These are phyloP conservation scores for Vigna radiata DNA, from an alignment of 306 rosid genomes.

Conservation along the genomic window DNA sequence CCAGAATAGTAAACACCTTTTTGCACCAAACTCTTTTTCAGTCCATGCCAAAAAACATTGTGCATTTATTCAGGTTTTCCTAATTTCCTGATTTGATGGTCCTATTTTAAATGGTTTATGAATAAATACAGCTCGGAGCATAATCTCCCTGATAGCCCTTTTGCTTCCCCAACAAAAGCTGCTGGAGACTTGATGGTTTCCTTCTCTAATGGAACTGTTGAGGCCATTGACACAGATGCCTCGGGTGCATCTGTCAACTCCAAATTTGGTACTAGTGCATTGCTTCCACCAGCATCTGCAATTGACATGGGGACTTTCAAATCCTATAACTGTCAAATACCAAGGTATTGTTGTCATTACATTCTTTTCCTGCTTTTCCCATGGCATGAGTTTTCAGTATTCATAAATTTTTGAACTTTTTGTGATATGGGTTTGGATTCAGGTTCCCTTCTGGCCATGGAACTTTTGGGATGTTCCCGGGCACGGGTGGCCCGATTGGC, in stretches of 20 bases:
- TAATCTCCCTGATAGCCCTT: conserved; percentile 96
- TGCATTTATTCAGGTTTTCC: conserved; percentile 46
- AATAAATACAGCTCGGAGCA: conserved; percentile 87
- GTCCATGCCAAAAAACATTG: conserved; percentile 41
- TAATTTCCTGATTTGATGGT: conserved; percentile 30
- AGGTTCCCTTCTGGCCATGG: conserved; percentile 91
- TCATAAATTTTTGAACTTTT: conserved; percentile 15
- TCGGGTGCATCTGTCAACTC: conserved; percentile 54
- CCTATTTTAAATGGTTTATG: conserved; percentile 26
- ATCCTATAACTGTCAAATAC: conserved; percentile 87
- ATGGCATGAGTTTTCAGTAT: conserved; percentile 22
- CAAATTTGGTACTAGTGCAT: conserved; percentile 57
- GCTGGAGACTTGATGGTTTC: conserved; percentile 56
- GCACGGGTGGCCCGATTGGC: conserved; percentile 86
- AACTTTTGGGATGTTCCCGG: conserved; percentile 82
- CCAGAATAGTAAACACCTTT: conserved; percentile 46
- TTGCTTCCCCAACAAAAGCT: conserved; percentile 93
- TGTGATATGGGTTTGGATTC: background rate
- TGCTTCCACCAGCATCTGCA: conserved; percentile 61
- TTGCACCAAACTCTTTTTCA: conserved; percentile 44
- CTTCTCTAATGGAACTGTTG: conserved; percentile 55
- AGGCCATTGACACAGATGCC: conserved; percentile 57
- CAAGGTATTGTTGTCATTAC: conserved; percentile 62
- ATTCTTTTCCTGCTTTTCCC: background rate
- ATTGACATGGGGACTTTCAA: conserved; percentile 85